These are phyloP conservation scores for Leptomonas seymouri DNA, from an alignment of 208 protist genomes.

Conservation along the genomic window DNA sequence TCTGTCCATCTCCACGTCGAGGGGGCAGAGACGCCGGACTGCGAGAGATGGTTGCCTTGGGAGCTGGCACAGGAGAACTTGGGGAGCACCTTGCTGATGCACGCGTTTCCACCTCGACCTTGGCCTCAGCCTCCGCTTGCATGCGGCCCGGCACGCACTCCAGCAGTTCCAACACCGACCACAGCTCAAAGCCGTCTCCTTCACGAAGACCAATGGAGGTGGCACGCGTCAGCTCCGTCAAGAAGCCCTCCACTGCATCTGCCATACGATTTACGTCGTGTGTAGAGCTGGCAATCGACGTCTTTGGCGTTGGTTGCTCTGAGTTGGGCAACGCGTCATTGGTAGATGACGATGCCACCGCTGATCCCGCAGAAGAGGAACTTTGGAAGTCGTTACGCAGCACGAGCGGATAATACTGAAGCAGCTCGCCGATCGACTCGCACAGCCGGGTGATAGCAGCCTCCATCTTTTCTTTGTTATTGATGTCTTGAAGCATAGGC, in stretches of 20 bases:
- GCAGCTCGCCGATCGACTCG: constrained; percentile 13
- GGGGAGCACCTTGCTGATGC: not conserved
- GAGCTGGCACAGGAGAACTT: not conserved
- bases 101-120: not conserved
- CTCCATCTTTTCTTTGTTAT: constrained; percentile 11
- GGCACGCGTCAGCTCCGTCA: constrained; percentile 53
- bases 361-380: not conserved
- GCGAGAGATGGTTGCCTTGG: not conserved
- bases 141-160: constrained; percentile 27
- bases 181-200: constrained; percentile 36
- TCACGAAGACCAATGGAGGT: constrained; percentile 49
- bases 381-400: constrained; percentile 27
- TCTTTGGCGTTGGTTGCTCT: not conserved
- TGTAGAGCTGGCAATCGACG: not conserved
- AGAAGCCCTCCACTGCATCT: constrained; percentile 31
- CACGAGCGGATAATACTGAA: constrained; percentile 16
- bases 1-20: not conserved
- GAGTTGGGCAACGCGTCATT: too few species aligned
- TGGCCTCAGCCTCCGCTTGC: constrained; percentile 15
- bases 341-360: too few species aligned
- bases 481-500: too few species aligned
- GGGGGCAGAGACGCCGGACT: not conserved
- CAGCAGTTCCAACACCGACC: constrained; percentile 66
- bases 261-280: constrained; percentile 14
- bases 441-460: constrained; percentile 13